Conservation (phyloP, 176 grass and related monocot species). For the Cenchrus americanus region DNA sequence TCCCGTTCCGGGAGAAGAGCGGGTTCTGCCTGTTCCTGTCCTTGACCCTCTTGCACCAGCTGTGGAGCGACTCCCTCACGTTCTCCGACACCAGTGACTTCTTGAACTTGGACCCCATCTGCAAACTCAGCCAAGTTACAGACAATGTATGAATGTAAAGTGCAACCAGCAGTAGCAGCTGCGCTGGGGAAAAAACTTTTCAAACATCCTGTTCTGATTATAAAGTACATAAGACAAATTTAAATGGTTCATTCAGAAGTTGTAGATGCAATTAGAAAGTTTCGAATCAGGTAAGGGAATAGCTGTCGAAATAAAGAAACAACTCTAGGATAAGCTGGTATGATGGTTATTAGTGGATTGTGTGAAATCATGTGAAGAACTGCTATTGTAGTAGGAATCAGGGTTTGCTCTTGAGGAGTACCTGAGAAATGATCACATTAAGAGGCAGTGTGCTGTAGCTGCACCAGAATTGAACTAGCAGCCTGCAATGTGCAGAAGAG, state of each 20-base stretch:
- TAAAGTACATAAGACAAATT: neutral
- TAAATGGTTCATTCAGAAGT: neutral
- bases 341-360: neutral
- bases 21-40: constrained; percentile 57
- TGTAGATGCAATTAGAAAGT: neutral
- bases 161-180: neutral
- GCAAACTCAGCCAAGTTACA: neutral
- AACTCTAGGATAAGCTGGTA: neutral
- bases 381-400: neutral
- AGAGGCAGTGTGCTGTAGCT: constrained; percentile 94
- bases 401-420: constrained; percentile 26
- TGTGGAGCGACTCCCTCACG: constrained; percentile 85
- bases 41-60: constrained; percentile 89
- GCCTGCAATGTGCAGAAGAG: constrained; percentile 51
- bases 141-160: neutral
- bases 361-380: neutral
- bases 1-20: constrained; percentile 45
- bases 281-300: neutral
- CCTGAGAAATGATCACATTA: constrained; percentile 97
- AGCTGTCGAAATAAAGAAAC: neutral
- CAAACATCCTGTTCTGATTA: neutral
- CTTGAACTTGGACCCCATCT: constrained; percentile 98
- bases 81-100: constrained; percentile 78
- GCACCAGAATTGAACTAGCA: constrained; percentile 94
- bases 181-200: neutral